phyloP scores from a whole-genome alignment of 2,329 filamentous ascomycete genomes.

The Penicillium sp. region DNA sequence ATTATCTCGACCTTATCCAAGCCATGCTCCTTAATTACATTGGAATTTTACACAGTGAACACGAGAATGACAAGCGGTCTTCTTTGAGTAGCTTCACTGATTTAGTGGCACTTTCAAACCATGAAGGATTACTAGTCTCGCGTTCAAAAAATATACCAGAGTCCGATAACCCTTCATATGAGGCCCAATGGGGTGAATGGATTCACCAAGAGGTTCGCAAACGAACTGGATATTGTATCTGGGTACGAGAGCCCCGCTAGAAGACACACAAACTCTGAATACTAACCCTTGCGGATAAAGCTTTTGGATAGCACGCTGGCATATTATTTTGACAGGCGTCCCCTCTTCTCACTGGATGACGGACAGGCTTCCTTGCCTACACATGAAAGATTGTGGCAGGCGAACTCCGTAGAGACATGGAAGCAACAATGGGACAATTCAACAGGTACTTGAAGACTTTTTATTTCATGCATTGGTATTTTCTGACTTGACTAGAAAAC shows the following conservation, averaged over 20 bases:
- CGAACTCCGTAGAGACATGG: constrained; percentile 39
- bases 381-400: constrained; percentile 48
- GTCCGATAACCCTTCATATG: background rate
- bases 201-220: constrained; percentile 41
- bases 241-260: constrained; percentile 37
- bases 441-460: constrained; percentile 20
- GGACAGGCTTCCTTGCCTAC: constrained; percentile 45
- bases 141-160: background rate
- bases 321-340: constrained; percentile 43
- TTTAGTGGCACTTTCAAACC: constrained; percentile 29
- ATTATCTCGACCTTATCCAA: constrained; percentile 36
- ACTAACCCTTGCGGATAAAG: constrained; percentile 23
- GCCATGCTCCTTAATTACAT: constrained; percentile 38
- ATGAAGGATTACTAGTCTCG: constrained; percentile 26
- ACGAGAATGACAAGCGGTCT: constrained; percentile 28
- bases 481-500: constrained; percentile 23
- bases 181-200: constrained; percentile 42
- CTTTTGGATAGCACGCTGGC: constrained; percentile 48
- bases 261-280: background rate
- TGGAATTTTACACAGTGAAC: constrained; percentile 33
- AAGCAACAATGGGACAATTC: constrained; percentile 27
- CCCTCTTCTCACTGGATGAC: constrained; percentile 45
- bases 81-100: constrained; percentile 34
- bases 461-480: background rate
- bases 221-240: constrained; percentile 48